Conservation (phyloP, 331 rosid genomes). For the Saraca asoca region DNA sequence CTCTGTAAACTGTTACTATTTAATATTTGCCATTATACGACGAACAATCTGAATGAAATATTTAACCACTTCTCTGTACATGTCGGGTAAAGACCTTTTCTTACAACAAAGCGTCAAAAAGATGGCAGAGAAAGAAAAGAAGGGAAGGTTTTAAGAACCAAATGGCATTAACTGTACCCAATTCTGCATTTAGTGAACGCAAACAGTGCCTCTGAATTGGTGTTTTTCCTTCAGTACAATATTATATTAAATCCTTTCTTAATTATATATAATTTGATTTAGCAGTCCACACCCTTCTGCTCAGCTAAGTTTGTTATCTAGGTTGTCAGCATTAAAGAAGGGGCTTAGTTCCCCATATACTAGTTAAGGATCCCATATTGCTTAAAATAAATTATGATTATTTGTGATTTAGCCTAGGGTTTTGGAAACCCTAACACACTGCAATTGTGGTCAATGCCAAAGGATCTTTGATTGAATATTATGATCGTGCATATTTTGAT, state of each 20-base stretch:
- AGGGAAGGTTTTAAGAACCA: conserved; percentile 14
- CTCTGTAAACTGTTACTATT: conserved; percentile 28
- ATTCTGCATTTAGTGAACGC: conserved; percentile 32
- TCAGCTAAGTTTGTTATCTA: conserved; percentile 33
- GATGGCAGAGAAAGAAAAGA: conserved; percentile 21
- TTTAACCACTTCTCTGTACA: conserved; percentile 42
- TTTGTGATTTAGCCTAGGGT: conserved; percentile 47
- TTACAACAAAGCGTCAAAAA: conserved; percentile 22
- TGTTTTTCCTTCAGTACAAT: conserved; percentile 18
- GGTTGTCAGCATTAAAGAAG: conserved; percentile 45
- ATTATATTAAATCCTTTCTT: conserved; percentile 15
- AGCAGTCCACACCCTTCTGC: conserved; percentile 20
- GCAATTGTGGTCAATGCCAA: conserved; percentile 30
- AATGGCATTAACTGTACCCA: conserved; percentile 19
- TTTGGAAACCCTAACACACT: conserved; percentile 39
- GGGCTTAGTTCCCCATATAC: conserved; percentile 41
- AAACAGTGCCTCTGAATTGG: conserved; percentile 36
- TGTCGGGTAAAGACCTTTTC: conserved; percentile 41
- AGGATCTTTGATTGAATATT: no score
- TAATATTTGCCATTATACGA: conserved; percentile 34
- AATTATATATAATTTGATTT: conserved; percentile 20
- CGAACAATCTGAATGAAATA: conserved; percentile 41
- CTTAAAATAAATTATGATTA: conserved; percentile 29
- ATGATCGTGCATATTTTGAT: no score
- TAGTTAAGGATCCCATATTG: conserved; percentile 38